phyloP scores from a whole-genome alignment of 1,284 basidiomycete genomes.

The Phellinidium pouzarii region DNA sequence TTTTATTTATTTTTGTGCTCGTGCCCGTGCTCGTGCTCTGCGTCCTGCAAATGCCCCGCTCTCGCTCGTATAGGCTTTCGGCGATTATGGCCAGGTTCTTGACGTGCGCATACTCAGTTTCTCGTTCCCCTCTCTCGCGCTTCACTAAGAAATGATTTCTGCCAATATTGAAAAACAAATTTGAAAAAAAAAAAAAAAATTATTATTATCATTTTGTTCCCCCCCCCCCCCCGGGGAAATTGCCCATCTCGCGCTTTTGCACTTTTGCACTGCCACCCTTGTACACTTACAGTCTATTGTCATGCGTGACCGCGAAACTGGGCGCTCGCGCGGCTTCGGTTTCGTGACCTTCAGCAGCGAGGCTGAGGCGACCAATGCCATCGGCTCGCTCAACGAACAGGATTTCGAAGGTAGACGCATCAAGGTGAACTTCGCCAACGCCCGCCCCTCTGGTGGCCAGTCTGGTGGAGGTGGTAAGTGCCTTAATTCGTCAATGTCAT shows the following conservation, averaged over 20 bases:
- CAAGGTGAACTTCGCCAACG: conserved; percentile 93
- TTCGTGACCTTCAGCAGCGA: conserved; percentile 75
- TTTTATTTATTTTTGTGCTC: neutral
- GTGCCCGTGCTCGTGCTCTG: too few relatives aligned
- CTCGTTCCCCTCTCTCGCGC: conserved; percentile 19
- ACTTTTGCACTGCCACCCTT: conserved; percentile 4
- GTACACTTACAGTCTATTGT: conserved; percentile 66
- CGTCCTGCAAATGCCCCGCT: neutral
- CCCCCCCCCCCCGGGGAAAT: neutral
- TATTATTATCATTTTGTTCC: too few relatives aligned
- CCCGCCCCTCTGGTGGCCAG: conserved; percentile 55
- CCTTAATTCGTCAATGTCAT: too few relatives aligned
- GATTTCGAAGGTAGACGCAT: conserved; percentile 92
- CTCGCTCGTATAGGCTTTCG: conserved; percentile 62
- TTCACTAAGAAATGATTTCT: too few relatives aligned
- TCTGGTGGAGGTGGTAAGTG: conserved; percentile 42
- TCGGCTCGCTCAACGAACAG: conserved; percentile 78
- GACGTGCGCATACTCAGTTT: conserved; percentile 60
- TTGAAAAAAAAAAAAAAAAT: too few relatives aligned
- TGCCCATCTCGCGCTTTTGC: neutral
- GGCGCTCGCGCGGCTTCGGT: conserved; percentile 93
- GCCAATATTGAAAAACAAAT: too few relatives aligned
- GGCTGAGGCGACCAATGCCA: conserved; percentile 76
- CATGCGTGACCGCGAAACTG: conserved; percentile 97
- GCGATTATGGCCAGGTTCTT: conserved; percentile 56